Conservation (phyloP, 2,329 filamentous ascomycete species). For the Cytospora schulzeri region DNA sequence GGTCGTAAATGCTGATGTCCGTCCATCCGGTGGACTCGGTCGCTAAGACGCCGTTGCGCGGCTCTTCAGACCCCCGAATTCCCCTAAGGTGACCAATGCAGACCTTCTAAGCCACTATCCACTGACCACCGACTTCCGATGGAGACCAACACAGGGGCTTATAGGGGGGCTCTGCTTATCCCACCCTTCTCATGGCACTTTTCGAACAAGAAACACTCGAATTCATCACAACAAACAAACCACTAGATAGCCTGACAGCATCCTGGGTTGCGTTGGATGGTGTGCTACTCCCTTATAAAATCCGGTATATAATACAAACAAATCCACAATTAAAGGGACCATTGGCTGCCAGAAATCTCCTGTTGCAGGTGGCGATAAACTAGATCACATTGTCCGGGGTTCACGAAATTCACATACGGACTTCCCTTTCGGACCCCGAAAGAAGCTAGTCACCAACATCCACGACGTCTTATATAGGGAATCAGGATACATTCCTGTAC, state of each 20-base stretch:
- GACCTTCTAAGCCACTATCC: not conserved
- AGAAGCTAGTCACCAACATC: constrained; percentile 2
- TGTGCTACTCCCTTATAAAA: not conserved
- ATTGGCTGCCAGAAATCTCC: not conserved
- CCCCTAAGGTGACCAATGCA: not conserved
- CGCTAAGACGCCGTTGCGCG: not conserved
- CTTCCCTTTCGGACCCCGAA: constrained; percentile 26
- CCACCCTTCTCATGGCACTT: too few relatives aligned
- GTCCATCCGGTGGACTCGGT: not conserved
- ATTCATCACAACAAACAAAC: too few relatives aligned
- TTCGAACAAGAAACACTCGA: too few relatives aligned
- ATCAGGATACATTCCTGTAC: not conserved
- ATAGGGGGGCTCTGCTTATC: not conserved
- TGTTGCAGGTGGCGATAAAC: not conserved
- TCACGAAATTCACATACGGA: constrained; percentile 12
- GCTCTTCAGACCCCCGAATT: not conserved
- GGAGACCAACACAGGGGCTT: not conserved
- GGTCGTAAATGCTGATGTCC: not conserved
- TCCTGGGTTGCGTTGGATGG: not conserved
- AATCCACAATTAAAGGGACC: not conserved
- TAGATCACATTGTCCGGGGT: not conserved
- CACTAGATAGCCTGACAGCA: too few relatives aligned
- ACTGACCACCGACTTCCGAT: not conserved
- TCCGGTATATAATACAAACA: not conserved
- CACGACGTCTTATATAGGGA: not conserved